Percentiles rank a stretch among this genome's conserved stretches.
Evolutionary conservation across 495 filamentous ascomycete species (phyloP).

Genomic region (Hypoxylon rickii): DNA sequence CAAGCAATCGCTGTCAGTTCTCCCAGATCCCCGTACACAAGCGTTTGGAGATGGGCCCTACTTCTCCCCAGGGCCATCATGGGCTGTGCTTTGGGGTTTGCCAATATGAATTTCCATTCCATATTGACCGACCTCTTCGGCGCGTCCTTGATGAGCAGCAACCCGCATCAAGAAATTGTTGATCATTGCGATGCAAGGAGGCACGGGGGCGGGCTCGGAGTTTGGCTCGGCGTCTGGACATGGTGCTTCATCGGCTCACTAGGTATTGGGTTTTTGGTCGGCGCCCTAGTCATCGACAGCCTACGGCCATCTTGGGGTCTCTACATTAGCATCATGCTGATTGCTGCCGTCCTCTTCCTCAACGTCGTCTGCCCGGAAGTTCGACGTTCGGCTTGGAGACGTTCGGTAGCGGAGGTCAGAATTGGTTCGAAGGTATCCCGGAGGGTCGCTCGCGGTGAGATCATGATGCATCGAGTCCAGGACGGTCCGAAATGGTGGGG

Average conservation of each 20-base stretch:
- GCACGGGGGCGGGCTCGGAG: slow-evolving; percentile 74
- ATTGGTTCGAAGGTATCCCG: slow-evolving; percentile 58
- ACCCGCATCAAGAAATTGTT: slow-evolving; percentile 71
- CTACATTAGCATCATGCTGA: slow-evolving; percentile 68
- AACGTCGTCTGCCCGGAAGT: slow-evolving; percentile 70
- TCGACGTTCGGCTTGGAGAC: slow-evolving; percentile 64
- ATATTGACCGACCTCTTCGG: slow-evolving; percentile 76
- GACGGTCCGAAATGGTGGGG: slow-evolving; percentile 74
- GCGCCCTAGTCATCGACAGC: slow-evolving; percentile 64
- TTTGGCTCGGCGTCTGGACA: slow-evolving; percentile 78
- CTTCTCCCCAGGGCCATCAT: slow-evolving; percentile 65
- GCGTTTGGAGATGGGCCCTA: slow-evolving; percentile 61
- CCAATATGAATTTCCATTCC: slow-evolving; percentile 73
- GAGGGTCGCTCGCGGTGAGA: slow-evolving; percentile 68
- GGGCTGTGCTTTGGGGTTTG: slow-evolving; percentile 71
- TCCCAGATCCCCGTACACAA: slow-evolving; percentile 59
- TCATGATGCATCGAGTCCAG: slow-evolving; percentile 72
- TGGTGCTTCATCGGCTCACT: slow-evolving; percentile 73
- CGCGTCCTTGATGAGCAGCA: slow-evolving; percentile 68
- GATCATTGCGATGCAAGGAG: slow-evolving; percentile 65
- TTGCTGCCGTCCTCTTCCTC: slow-evolving; percentile 62
- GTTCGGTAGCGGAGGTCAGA: slow-evolving; percentile 66
- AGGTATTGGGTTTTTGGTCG: slow-evolving; percentile 69
- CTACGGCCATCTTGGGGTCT: slow-evolving; percentile 72
- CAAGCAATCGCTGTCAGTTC: slow-evolving; percentile 66